These are phyloP conservation scores for Sporothrix phasma DNA, from an alignment of 2,329 filamentous ascomycete species.

Conservation along the genomic window DNA sequence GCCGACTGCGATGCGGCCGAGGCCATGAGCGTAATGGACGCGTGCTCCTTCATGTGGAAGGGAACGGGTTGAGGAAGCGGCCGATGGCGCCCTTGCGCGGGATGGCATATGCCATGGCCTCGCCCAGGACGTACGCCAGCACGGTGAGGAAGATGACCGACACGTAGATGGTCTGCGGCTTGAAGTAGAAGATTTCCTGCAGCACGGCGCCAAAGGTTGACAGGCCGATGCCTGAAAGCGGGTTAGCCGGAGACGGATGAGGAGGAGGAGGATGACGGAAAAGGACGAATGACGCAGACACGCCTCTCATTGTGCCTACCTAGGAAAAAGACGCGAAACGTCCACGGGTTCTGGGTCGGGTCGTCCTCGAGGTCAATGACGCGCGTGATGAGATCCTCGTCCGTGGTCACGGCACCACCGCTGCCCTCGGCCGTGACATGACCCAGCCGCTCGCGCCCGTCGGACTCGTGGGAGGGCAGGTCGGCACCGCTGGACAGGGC, in stretches of 20 bases:
- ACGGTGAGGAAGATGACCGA: constrained; percentile 36
- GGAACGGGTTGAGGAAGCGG: constrained; percentile 23
- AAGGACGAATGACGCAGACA: no score
- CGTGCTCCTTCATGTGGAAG: constrained; percentile 23
- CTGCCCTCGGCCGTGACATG: no score
- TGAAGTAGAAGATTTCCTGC: constrained; percentile 37
- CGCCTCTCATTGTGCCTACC: no score
- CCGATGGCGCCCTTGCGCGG: constrained; percentile 25
- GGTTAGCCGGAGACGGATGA: background rate
- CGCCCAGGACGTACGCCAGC: constrained; percentile 32
- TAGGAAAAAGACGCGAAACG: constrained; percentile 17
- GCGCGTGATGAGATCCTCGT: constrained; percentile 16
- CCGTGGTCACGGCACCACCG: constrained; percentile 3
- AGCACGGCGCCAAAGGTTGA: constrained; percentile 31
- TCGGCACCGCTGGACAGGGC: background rate
- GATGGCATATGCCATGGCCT: constrained; percentile 25
- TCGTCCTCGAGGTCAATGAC: constrained; percentile 21
- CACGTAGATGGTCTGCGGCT: constrained; percentile 36
- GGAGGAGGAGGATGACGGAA: no score
- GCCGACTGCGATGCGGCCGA: constrained; percentile 18
- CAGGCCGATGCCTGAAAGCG: constrained; percentile 17
- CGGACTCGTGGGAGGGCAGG: background rate
- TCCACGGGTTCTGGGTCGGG: constrained; percentile 19
- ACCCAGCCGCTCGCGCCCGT: background rate
- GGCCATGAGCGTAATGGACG: constrained; percentile 20